phyloP scores from a whole-genome alignment of 345 rosid species.

The Hevea brasiliensis region DNA sequence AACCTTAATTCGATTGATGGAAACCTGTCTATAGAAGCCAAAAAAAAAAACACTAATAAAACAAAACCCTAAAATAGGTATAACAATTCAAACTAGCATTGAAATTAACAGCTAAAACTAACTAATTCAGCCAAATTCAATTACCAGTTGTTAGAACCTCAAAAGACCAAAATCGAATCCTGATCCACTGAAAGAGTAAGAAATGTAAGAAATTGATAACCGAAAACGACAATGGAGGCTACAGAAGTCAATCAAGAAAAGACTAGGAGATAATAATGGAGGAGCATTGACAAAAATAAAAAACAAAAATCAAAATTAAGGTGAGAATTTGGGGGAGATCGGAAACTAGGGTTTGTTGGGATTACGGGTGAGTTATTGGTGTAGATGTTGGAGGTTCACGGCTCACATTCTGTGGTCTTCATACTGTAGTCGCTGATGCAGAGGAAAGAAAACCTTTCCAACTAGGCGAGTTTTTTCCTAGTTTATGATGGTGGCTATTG shows the following conservation, averaged over 20 bases:
- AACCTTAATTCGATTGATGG: background rate
- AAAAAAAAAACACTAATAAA: background rate
- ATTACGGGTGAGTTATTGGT: background rate
- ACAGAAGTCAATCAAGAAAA: background rate
- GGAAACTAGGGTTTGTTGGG: constrained; percentile 14
- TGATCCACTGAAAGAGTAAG: constrained; percentile 4
- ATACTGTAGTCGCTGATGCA: constrained; percentile 5
- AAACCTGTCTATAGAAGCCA: no score
- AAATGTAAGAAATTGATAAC: background rate
- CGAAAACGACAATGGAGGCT: background rate
- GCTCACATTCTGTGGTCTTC: constrained; percentile 13
- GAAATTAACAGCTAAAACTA: constrained; percentile 9
- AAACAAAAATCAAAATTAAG: background rate
- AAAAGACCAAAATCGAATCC: constrained; percentile 1
- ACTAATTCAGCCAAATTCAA: background rate
- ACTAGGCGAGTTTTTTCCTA: no score
- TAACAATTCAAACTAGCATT: background rate
- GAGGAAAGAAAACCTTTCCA: background rate
- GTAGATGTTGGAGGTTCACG: constrained; percentile 12
- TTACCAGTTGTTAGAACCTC: constrained; percentile 4
- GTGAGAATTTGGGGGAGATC: background rate
- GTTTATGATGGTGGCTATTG: no score
- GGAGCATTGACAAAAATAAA: background rate
- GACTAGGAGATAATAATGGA: background rate
- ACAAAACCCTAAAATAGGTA: background rate